Percentiles rank a stretch among this genome's conserved stretches.
Conservation (phyloP, 352 stramenopile species). For the Elongisporangium undulatum region DNA sequence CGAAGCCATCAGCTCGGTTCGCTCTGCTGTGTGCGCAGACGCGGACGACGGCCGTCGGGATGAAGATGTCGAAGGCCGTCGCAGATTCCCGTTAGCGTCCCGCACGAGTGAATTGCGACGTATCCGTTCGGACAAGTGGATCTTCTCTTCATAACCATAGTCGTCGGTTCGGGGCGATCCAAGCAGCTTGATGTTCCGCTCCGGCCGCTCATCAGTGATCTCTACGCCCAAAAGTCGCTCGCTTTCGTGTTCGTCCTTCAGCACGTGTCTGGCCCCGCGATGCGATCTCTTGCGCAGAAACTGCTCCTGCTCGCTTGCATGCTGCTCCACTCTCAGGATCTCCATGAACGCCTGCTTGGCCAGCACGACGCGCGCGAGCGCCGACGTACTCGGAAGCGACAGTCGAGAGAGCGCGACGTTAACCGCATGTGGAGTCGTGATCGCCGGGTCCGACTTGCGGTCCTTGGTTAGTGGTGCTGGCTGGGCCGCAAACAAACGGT, state of each 20-base stretch:
- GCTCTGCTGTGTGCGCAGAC: not conserved
- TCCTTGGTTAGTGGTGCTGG: not conserved
- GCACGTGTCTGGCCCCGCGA: slow-evolving; percentile 24
- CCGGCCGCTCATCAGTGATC: slow-evolving; percentile 48
- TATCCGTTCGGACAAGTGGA: slow-evolving; percentile 11
- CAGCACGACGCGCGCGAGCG: not conserved
- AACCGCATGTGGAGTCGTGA: not conserved
- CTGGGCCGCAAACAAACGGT: slow-evolving; percentile 29
- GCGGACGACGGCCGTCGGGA: not conserved
- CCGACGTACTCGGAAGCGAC: not conserved
- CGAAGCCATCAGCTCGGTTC: not conserved
- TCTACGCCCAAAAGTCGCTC: slow-evolving; percentile 42
- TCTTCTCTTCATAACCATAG: slow-evolving; percentile 7
- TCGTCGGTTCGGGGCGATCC: slow-evolving; percentile 4
- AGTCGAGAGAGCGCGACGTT: not conserved
- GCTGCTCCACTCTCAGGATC: slow-evolving; percentile 4
- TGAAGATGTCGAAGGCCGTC: not conserved
- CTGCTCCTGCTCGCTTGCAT: slow-evolving; percentile 36
- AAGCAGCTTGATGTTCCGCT: slow-evolving; percentile 11
- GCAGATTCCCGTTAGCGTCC: slow-evolving; percentile 12
- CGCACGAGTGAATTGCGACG: slow-evolving; percentile 14
- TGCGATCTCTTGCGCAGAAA: slow-evolving; percentile 42
- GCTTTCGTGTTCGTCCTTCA: slow-evolving; percentile 32
- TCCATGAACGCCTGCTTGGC: not conserved
- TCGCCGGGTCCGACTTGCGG: not conserved